Base-by-base conservation (phyloP, 2,329 filamentous ascomycete species). In the Sporothrix pallida region DNA sequence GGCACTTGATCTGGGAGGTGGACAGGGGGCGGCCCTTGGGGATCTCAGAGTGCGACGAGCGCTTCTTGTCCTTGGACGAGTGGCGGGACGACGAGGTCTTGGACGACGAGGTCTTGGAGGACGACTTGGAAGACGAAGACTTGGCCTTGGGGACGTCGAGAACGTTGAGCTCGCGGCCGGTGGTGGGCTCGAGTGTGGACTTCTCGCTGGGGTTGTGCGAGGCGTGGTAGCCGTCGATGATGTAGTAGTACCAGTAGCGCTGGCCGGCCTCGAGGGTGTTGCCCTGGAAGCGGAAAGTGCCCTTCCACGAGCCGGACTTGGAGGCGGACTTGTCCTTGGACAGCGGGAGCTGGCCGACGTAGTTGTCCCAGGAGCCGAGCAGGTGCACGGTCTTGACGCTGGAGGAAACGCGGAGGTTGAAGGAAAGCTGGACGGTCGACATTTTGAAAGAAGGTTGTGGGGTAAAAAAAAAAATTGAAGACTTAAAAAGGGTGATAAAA, bases 241-340 rank as follows among this genome's bases (percentile, higher is more conserved):
- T 98, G 89, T 98, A 99, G 90, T 99, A 99, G 91, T 98, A 99
- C 96, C 96, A 99, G 90, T 98, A 98, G 82, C 95, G 92, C 82
- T 93, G 91, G 82, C 95, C 94, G 79, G 93, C 87, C 87, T 95
- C 91, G 79, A 98, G 89, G 75, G 93, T 95, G 76, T 90, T 85
- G 82, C 92, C 92, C 85, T 96, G 93, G 86, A 99, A 98, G 86
- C 94, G 92, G 88, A 99, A 98, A 80, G 94, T 97, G 81, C 95
- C 96, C 83, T 95, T 93, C 94, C 95, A 98, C 79, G 92, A 92
- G 81, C 94, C 94, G 73, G 92, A 90, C 87, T 97, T 97, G 84
- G 91, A 91, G 68, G 92, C 89, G 81, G 87, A 85, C 86, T 89
- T 91, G 83, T 97, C 94, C 87, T 94, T 95, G 85, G 94, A 94